These are phyloP conservation scores for Epichloe gansuensis DNA, from an alignment of 2,329 filamentous ascomycete species.

Conservation along the genomic window DNA sequence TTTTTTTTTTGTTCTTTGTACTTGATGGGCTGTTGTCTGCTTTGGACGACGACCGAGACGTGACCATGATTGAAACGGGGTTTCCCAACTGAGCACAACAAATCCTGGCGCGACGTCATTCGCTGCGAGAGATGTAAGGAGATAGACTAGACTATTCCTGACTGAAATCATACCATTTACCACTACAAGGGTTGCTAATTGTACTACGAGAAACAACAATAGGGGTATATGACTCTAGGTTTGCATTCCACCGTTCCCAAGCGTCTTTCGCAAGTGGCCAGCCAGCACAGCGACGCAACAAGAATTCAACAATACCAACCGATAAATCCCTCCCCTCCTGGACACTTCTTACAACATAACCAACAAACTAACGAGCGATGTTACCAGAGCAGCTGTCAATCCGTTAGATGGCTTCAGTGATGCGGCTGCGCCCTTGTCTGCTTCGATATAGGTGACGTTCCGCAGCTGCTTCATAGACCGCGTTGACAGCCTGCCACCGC, in stretches of 20 bases:
- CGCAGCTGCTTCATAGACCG: conserved; percentile 18
- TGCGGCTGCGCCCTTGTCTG: conserved; percentile 15
- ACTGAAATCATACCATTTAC: conserved; percentile 1
- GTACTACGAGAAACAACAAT: conserved; percentile 3
- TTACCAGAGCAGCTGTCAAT: conserved; percentile 5
- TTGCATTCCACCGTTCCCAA: neutral
- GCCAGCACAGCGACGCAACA: neutral
- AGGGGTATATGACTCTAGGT: conserved; percentile 7
- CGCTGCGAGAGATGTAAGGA: neutral
- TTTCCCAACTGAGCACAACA: neutral
- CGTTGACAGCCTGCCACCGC: conserved; percentile 25
- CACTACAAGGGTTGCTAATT: conserved; percentile 2
- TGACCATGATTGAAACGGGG: neutral
- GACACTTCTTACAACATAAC: conserved; percentile 1
- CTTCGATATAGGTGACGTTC: conserved; percentile 23
- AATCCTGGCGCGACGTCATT: neutral
- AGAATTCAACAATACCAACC: neutral
- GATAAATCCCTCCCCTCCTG: too few relatives aligned
- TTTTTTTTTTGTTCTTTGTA: neutral
- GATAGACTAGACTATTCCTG: neutral
- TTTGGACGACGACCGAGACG: neutral
- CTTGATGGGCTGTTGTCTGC: too few relatives aligned
- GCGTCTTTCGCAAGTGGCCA: neutral
- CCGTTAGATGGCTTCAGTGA: conserved; percentile 8
- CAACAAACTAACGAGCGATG: conserved; percentile 1